Conservation (phyloP, 805 yeast genomes). For the Ogataea pini region DNA sequence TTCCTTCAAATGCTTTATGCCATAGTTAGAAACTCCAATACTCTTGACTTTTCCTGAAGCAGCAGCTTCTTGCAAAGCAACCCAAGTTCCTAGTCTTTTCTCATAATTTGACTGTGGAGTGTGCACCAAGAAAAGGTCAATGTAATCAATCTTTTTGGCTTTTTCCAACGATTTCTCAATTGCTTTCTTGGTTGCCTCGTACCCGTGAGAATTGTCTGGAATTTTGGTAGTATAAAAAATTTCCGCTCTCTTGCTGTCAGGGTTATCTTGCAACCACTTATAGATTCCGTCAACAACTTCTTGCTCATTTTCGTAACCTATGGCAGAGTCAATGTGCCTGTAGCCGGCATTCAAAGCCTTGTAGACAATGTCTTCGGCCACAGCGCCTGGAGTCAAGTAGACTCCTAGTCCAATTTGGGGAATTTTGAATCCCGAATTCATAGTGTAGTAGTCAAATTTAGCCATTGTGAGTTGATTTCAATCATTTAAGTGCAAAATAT, state of each 20-base stretch:
- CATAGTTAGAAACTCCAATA: conserved; percentile 72
- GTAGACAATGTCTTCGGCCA: conserved; percentile 47
- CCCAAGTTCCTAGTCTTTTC: conserved; percentile 51
- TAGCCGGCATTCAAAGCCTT: conserved; percentile 66
- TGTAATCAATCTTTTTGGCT: conserved; percentile 46
- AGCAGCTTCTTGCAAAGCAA: conserved; percentile 57
- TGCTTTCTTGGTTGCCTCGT: conserved; percentile 43
- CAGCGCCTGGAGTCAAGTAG: conserved; percentile 42
- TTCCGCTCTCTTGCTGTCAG: conserved; percentile 36
- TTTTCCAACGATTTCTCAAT: conserved; percentile 43
- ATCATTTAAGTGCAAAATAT: too few species aligned
- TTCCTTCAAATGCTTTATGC: conserved; percentile 57
- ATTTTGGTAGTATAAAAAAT: conserved; percentile 45
- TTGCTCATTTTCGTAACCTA: conserved; percentile 58
- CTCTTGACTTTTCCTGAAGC: conserved; percentile 48
- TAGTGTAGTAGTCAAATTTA: conserved; percentile 22
- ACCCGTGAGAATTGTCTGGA: conserved; percentile 32
- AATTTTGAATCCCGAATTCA: conserved; percentile 53
- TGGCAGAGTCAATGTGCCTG: conserved; percentile 75
- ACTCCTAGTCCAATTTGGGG: conserved; percentile 63
- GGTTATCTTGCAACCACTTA: conserved; percentile 37
- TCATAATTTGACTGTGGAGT: conserved; percentile 48
- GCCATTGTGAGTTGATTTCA: not conserved
- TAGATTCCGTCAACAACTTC: conserved; percentile 63
- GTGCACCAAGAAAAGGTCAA: conserved; percentile 57